Percentiles rank a stretch among this genome's conserved stretches.
Evolutionary conservation across 2,329 filamentous ascomycete genomes (phyloP).

Genomic region (Aspergillus puulaauensis): DNA sequence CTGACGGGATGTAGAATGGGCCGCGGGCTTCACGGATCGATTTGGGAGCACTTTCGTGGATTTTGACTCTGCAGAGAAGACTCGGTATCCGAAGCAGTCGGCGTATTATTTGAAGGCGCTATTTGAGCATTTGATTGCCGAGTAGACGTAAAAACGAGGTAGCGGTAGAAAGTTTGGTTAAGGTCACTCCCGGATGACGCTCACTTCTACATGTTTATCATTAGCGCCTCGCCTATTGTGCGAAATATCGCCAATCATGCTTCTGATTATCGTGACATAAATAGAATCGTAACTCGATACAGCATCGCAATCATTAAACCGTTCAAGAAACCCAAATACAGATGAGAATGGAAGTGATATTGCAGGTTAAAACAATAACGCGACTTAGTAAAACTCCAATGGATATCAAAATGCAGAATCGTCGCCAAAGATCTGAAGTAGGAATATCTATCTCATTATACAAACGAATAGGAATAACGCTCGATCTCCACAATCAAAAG

Average conservation of each 20-base stretch:
- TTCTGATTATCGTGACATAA: background rate
- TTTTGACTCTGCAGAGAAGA: slow-evolving; percentile 70
- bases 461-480: background rate
- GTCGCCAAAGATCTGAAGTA: background rate
- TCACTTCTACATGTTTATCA: background rate
- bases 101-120: slow-evolving; percentile 66
- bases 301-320: background rate
- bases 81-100: slow-evolving; percentile 72
- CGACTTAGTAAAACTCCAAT: background rate
- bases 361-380: background rate
- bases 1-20: slow-evolving; percentile 60
- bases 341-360: background rate
- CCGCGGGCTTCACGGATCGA: slow-evolving; percentile 76
- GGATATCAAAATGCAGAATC: slow-evolving; percentile 1
- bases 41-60: slow-evolving; percentile 79
- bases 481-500: background rate
- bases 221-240: background rate
- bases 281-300: background rate
- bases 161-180: too few relatives aligned
- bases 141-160: too few relatives aligned
- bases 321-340: background rate
- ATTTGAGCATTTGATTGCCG: slow-evolving; percentile 62
- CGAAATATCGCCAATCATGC: background rate
- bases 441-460: background rate
- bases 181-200: too few relatives aligned